Evolutionary conservation across 176 grass and related monocot genomes (phyloP), one percentile per base, ranked within the genome.

Genomic region (Otatea glauca): DNA sequence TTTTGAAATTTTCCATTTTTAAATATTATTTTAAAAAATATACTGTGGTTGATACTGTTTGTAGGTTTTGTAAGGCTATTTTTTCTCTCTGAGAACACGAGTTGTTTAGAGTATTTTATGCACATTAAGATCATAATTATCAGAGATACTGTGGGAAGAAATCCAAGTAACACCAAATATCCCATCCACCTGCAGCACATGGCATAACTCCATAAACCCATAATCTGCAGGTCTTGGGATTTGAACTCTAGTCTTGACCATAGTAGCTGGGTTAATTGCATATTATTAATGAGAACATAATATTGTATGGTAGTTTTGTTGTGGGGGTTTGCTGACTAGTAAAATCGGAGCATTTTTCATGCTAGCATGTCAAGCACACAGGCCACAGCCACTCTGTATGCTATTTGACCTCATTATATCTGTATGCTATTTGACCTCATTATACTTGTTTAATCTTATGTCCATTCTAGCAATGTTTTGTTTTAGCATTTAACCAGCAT

Each of bases 21-120:
- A n/a, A n/a, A n/a, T n/a, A n/a, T n/a, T n/a, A n/a, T n/a, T n/a
- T n/a, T n/a, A n/a, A n/a, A n/a, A n/a, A n/a, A n/a, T n/a, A n/a
- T 77, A 25, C 20, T 50, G 58, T 60, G 23, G 8, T 49, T 70
- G 74, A 37, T 68, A 44, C 38, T 69, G 21, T 78, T 29, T 18
- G 9, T 45, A 63, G n/a, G 25, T 74, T 42, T 61, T 5, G 25
- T 17, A 25, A 27, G 38, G 32, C 23, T 20, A 47, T 63, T 41
- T 11, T 41, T 37, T 56, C 7, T 7, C 29, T 34, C 43, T 78
- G 84, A 51, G 14, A 65, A 35, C 54, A 38, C 54, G 44, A 23
- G 0, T 72, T 84, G 24, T 65, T 71, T 65, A 25, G n/a, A 77
- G 35, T 77, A 77, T 65, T 47, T 71, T 55, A 58, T 82, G 16